Base-by-base conservation (phyloP, 164 flowering plant genomes). In the Kalanchoe fedtschenkoi region DNA sequence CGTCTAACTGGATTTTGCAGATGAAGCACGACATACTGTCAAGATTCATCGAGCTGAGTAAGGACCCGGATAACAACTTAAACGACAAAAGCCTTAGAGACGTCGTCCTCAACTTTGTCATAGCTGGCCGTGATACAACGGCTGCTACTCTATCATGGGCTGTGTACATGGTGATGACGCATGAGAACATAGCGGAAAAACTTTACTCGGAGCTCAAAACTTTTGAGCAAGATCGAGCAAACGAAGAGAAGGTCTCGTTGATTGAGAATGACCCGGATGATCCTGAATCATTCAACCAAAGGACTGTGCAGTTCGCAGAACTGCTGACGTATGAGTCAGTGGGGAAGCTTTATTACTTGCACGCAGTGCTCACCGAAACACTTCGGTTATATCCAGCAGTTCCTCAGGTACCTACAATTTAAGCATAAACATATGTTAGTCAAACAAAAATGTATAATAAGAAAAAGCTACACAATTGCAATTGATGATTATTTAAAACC, bases 121-220 rank as follows among this genome's bases (percentile, higher is more conserved):
- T 92, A 17, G 96, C 96, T 21, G 98, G 96, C 15, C 82, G 97
- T 1, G 98, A 89, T 72, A 93, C 97, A 38, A 93, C 98, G 6
- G 95, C 96, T 0, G 75, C 91, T 39, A 93, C 96, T 13, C 88
- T 89, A 13, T 76, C 97, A 29, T 93, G 98, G 98, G 84, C 79
- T 4, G 75, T 86, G 24, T 89, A 89, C 84, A 81, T 89, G 96
- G 66, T 86, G 47, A 82, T 83, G 83, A 75, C 76, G 1, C 84
- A 88, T 66, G 72, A 74, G 10, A 54, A 75, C 42, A 86, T 85
- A 44, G 87, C 90, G 5, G 79, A 85, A 1, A 81, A 77, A 66
- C 84, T 92, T 34, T 80, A 75, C 79, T 37, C 65, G 21, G 97
- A 86, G 77, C 86, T 89, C 54, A 78, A 68, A 71, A 47, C 66